Base-by-base conservation (phyloP, 345 rosid species). In the Clausena lansium region DNA sequence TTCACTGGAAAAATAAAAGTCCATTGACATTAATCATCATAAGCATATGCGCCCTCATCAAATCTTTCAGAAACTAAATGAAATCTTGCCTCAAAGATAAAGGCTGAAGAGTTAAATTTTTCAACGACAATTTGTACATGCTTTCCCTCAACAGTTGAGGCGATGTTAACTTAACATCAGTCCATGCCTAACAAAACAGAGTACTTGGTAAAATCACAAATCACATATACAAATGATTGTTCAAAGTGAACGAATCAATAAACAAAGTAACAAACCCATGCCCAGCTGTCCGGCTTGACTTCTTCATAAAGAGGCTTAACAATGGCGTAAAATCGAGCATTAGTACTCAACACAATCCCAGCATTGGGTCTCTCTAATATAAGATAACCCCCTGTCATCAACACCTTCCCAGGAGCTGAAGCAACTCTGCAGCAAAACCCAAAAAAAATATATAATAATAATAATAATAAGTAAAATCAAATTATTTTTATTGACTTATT, bases 381-480 rank as follows among this genome's bases (percentile, higher is more conserved):
- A 20, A 96, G 94, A 77, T 96, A 96, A 7, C 99, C 98, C 6
- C 99, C 99, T 10, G 98, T 88, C 84, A 96, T 82, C 91, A 96
- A 87, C 68, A 96, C 98, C 88, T 96, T 96, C 79, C 98, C 98
- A 54, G 99, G 98, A 80, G 99, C 98, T 77, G 98, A 96, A 83
- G 97, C 97, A 83, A 92, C 91, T 65, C 99, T 95, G 86, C 60
- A 62, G 50, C 32, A 73, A 57, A 76, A 45, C 50, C 54, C 57
- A 2, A 35, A 71, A 50, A 35, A 30, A n/a, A n/a, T n/a, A n/a
- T n/a, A n/a, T n/a, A n/a, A n/a, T n/a, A n/a, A n/a, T n/a, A n/a
- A n/a, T n/a, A n/a, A n/a, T n/a, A n/a, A 27, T 28, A 73, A 1
- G 1, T 8, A 38, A 38, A 38, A 38, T 38, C 52, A 11, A n/a